Base-by-base conservation (phyloP, 2,329 filamentous ascomycete species). In the Biscogniauxia marginata region DNA sequence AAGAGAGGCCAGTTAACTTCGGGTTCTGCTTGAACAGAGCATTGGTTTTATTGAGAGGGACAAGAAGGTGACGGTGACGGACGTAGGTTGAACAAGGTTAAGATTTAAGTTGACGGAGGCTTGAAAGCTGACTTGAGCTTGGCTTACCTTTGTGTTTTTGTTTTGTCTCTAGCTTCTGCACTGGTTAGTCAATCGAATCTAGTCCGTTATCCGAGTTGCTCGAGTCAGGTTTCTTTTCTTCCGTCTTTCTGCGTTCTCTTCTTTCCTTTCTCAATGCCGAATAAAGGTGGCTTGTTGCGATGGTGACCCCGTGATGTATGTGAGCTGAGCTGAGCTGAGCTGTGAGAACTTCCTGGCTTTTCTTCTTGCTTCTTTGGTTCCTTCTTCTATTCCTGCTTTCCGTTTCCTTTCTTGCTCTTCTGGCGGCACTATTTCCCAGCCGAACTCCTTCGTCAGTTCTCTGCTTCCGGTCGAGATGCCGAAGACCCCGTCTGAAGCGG, bases 1-100 rank as follows among this genome's bases (percentile, higher is more conserved):
- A 46, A 23, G 18, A 20, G 45, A 46, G 13, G 6, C n/a, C 18
- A 21, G 45, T 39, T 39, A 39, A 39, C 30, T 39, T 39, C 30
- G 5, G 30, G 30, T 5, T 39, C n/a, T 39, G 13, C 30, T 39
- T 39, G 11, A 16, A n/a, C n/a, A n/a, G 9, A 39, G 30, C 8
- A 11, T 13, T 5, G 30, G 11, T 16, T 39, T 16, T 11, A 39
- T 39, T 39, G n/a, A n/a, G 30, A 39, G 30, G 13, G 45, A 34
- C 30, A 13, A 13, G 30, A 5, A 8, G 30, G 7, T 39, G 30
- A 39, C 9, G 16, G n/a, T 45, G 45, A 16, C 18, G 45, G n/a
- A n/a, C n/a, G 21, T 23, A 16, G 45, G 45, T 46, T 23, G 45
- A 49, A 52, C 49, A 52, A 52, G 49, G 49, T 52, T 52, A 45